Evolutionary conservation across 2,329 filamentous ascomycete genomes (phyloP).

Genomic region (Talaromyces marneffei): DNA sequence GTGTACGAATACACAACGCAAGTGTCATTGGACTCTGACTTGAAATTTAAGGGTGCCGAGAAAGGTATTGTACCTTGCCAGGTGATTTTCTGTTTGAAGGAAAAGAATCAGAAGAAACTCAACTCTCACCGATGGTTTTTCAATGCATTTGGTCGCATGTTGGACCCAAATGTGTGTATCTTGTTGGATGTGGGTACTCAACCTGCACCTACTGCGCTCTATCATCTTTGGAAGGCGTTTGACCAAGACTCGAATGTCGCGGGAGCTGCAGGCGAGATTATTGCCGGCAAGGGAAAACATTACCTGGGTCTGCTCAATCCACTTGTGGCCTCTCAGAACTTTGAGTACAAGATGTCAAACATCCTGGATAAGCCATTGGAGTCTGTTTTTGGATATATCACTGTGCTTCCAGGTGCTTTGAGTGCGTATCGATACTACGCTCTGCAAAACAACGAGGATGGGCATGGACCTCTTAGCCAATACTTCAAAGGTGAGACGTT

Average conservation of each 20-base stretch:
- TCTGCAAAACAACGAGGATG: slow-evolving; percentile 91
- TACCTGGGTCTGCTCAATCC: slow-evolving; percentile 84
- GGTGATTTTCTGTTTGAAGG: slow-evolving; percentile 97
- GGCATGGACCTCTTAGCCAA: slow-evolving; percentile 89
- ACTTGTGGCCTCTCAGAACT: slow-evolving; percentile 93
- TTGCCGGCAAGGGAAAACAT: slow-evolving; percentile 80
- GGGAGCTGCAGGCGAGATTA: slow-evolving; percentile 95
- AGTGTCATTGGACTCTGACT: slow-evolving; percentile 86
- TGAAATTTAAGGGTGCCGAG: slow-evolving; percentile 98
- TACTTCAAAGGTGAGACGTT: slow-evolving; percentile 99
- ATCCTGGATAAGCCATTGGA: slow-evolving; percentile 97
- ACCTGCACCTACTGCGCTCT: slow-evolving; percentile 82
- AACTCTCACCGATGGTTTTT: slow-evolving; percentile 99
- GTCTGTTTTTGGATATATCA: slow-evolving; percentile 97
- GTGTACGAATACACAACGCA: slow-evolving; percentile 99
- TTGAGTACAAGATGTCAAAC: slow-evolving; percentile 99
- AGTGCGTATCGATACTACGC: slow-evolving; percentile 95
- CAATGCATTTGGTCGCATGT: slow-evolving; percentile 87
- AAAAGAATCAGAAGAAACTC: slow-evolving; percentile 94
- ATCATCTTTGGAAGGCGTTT: slow-evolving; percentile 98
- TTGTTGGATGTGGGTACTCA: slow-evolving; percentile 93
- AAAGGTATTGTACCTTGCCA: slow-evolving; percentile 98
- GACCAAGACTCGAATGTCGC: slow-evolving; percentile 97
- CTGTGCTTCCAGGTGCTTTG: slow-evolving; percentile 87
- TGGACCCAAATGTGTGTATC: slow-evolving; percentile 96